Evolutionary conservation across 2,329 filamentous ascomycete genomes (phyloP), one percentile per base, ranked within the genome.

Genomic region (Nemania sp.): DNA sequence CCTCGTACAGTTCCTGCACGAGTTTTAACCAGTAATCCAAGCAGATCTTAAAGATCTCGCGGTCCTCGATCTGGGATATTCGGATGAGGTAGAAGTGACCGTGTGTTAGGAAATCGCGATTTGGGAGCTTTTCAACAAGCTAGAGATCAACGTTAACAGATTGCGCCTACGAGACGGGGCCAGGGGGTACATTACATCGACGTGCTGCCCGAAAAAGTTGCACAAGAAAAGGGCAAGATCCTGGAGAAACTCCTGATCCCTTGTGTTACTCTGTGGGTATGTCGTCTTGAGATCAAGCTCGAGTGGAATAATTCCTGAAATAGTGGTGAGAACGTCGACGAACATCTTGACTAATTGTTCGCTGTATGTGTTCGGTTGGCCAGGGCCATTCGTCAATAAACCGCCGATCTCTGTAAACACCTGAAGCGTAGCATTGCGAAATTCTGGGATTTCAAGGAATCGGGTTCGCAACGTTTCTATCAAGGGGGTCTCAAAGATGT

Each of bases 11-110:
- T 77, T 98, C 95, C 72, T 96, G 94, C 6, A 99, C 96, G 52
- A 98, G 84, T 78, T 97, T 98, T 39, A 96, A 95, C 95, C 95
- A 99, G 80, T 99, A 99, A 76, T 99, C 96, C 64, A 99, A 82
- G 74, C 91, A 96, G 72, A 99, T 99, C 83, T 99, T 99, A 86
- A 99, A 99, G 66, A 99, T 97, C 76, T 99, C 95, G 56, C 95
- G 89, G 73, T 99, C 96, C 68, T 99, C 95, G 68, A 99, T 99
- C 79, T 99, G 93, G 49, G 93, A 97, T 76, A 99, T 97, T 65
- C 94, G 89, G 72, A 99, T 97, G 13, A 99, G 87, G 77, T 99
- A 99, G 78, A 96, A 98, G 77, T 99, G 95, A 17, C 92, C 94
- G 73, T 99, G 95, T 1, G 92, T 91, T 45, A 99, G 88, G 76